phyloP scores from a whole-genome alignment of 805 yeast genomes.

The Groenewaldozyma salmanticensis region DNA sequence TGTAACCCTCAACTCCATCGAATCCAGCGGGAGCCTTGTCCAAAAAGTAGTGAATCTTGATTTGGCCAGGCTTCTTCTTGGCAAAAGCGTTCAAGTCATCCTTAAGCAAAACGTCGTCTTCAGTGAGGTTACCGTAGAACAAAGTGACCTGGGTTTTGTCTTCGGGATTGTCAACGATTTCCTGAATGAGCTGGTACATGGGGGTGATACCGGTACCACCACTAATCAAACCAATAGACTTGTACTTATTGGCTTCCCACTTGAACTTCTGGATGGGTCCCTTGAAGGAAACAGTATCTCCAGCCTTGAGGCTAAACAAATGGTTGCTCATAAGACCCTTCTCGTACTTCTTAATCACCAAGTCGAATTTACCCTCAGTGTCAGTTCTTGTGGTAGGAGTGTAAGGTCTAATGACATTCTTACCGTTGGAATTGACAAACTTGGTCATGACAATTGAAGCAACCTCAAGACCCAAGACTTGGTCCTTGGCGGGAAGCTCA shows the following conservation, averaged over 20 bases:
- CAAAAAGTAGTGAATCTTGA: conserved; percentile 68
- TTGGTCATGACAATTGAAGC: conserved; percentile 80
- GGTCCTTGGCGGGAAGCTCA: conserved; percentile 55
- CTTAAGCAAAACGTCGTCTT: conserved; percentile 73
- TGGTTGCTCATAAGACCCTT: conserved; percentile 78
- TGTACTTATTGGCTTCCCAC: conserved; percentile 79
- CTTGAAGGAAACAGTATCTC: conserved; percentile 81
- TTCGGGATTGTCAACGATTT: conserved; percentile 64
- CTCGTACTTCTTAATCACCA: conserved; percentile 77
- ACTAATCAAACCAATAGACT: conserved; percentile 73
- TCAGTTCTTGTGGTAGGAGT: conserved; percentile 75
- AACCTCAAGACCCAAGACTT: conserved; percentile 62
- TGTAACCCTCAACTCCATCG: conserved; percentile 62
- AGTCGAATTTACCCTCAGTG: conserved; percentile 63
- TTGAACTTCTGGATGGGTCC: conserved; percentile 92
- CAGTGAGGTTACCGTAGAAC: conserved; percentile 69
- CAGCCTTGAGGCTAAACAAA: conserved; percentile 55
- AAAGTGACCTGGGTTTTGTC: conserved; percentile 86
- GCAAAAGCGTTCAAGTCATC: conserved; percentile 65
- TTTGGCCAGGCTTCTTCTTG: conserved; percentile 62
- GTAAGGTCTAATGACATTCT: conserved; percentile 67
- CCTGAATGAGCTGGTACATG: conserved; percentile 74
- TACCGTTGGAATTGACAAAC: conserved; percentile 68
- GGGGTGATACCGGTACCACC: conserved; percentile 99
- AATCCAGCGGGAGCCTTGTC: conserved; percentile 46